These are phyloP conservation scores for Agaricus subrufescens DNA, from an alignment of 768 basidiomycete genomes.

Conservation along the genomic window DNA sequence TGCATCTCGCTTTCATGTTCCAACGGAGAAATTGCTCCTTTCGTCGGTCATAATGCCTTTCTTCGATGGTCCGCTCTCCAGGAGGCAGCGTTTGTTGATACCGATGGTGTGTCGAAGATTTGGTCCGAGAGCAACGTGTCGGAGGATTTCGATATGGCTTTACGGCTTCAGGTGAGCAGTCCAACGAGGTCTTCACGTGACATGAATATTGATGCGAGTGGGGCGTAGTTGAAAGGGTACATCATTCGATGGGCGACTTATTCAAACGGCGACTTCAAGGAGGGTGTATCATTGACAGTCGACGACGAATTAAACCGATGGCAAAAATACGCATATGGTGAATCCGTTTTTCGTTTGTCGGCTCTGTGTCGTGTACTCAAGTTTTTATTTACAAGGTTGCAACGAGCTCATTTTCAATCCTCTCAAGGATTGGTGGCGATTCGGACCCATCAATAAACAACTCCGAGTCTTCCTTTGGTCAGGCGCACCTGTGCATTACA, in stretches of 20 bases:
- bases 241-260: slow-evolving; percentile 86
- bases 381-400: slow-evolving; percentile 38
- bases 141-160: slow-evolving; percentile 81
- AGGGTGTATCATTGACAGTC: slow-evolving; percentile 84
- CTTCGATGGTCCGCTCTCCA: slow-evolving; percentile 87
- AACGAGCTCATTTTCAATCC: slow-evolving; percentile 87
- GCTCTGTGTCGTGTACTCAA: slow-evolving; percentile 1
- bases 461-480: slow-evolving; percentile 77
- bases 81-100: slow-evolving; percentile 74
- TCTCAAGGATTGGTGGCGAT: slow-evolving; percentile 66
- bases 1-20: slow-evolving; percentile 77
- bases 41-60: slow-evolving; percentile 88
- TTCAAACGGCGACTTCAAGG: slow-evolving; percentile 81
- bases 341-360: slow-evolving; percentile 6
- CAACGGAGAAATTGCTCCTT: slow-evolving; percentile 79
- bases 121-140: slow-evolving; percentile 84
- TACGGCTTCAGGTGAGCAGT: slow-evolving; percentile 46
- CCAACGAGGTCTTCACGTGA: background rate
- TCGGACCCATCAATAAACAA: slow-evolving; percentile 82
- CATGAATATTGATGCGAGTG: background rate
- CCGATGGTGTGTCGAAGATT: slow-evolving; percentile 57
- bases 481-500: slow-evolving; percentile 74
- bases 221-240: slow-evolving; percentile 52
- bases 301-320: slow-evolving; percentile 91
- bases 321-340: slow-evolving; percentile 85